A percentile compares a stretch with the other conserved stretches of the same genome.
These are phyloP conservation scores for Straminergon stramineum DNA, from an alignment of 225 moss, liverwort and hornwort species.

Conservation along the genomic window DNA sequence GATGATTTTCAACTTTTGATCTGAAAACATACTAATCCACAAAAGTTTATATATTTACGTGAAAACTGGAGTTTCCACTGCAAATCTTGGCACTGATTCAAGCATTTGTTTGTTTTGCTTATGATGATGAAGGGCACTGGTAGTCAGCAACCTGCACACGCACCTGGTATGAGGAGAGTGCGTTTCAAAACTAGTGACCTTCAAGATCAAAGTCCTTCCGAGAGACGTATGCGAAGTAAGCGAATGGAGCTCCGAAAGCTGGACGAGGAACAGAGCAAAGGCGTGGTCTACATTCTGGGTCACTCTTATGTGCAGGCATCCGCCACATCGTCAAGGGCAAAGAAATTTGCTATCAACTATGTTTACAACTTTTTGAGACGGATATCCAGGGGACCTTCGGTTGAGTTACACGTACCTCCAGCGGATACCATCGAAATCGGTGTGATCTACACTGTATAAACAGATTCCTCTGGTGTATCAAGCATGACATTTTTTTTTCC, in stretches of 20 bases:
- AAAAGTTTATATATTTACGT: background rate
- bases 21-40: too few relatives aligned
- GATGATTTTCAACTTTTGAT: background rate
- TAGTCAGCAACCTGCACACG: background rate
- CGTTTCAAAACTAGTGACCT: conserved; percentile 9
- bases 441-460: conserved; percentile 28
- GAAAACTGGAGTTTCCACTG: background rate
- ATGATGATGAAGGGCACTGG: background rate
- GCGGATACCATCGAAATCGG: conserved; percentile 59
- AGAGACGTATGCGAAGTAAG: background rate
- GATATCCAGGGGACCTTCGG: conserved; percentile 31
- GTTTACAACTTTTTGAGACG: conserved; percentile 52
- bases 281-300: conserved; percentile 58
- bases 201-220: background rate
- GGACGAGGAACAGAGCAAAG: conserved; percentile 26
- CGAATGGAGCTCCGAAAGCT: conserved; percentile 32
- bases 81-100: background rate
- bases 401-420: conserved; percentile 36
- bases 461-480: background rate
- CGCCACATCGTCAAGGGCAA: conserved; percentile 32
- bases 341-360: conserved; percentile 49
- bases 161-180: conserved; percentile 34
- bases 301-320: conserved; percentile 68
- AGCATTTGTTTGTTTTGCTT: background rate
- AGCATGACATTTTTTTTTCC: background rate